Percentiles rank a stretch among this genome's conserved stretches.
Conservation (phyloP, 345 rosid species). For the Noccaea caerulescens region DNA sequence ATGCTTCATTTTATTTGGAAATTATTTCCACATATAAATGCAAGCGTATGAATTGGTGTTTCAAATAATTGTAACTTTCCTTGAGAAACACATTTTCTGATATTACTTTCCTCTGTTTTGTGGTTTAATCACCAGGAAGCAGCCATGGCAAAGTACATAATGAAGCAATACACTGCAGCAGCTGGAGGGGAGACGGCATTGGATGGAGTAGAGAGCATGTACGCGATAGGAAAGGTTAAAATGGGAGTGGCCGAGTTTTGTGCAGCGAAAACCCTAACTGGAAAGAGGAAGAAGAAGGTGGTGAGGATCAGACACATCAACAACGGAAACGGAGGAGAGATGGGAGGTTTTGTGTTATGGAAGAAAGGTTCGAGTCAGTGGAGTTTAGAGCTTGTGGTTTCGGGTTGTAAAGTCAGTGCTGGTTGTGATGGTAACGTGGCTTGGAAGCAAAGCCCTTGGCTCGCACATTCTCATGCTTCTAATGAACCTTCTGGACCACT, state of each 20-base stretch:
- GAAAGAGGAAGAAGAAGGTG: conserved; percentile 48
- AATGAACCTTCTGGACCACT: conserved; percentile 88
- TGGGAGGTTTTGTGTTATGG: conserved; percentile 96
- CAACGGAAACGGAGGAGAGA: conserved; percentile 58
- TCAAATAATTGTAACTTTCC: neutral
- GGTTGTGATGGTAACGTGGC: conserved; percentile 92
- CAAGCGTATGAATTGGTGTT: neutral
- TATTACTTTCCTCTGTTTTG: conserved; percentile 17
- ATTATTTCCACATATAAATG: neutral
- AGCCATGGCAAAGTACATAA: conserved; percentile 50
- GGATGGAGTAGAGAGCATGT: conserved; percentile 42
- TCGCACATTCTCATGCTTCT: conserved; percentile 75
- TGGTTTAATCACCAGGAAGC: conserved; percentile 36
- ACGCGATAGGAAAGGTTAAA: conserved; percentile 50
- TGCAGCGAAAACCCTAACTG: conserved; percentile 39
- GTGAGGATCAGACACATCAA: conserved; percentile 53
- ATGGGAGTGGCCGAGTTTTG: conserved; percentile 46
- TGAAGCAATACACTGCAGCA: conserved; percentile 49
- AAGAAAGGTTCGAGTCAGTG: conserved; percentile 82
- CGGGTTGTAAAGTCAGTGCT: conserved; percentile 89
- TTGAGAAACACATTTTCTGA: conserved; percentile 34
- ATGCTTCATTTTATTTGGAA: neutral
- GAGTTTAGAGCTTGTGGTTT: conserved; percentile 88
- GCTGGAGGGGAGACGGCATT: conserved; percentile 42
- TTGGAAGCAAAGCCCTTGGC: conserved; percentile 98